Conservation (phyloP, 345 rosid genomes). For the Pistacia atlantica region DNA sequence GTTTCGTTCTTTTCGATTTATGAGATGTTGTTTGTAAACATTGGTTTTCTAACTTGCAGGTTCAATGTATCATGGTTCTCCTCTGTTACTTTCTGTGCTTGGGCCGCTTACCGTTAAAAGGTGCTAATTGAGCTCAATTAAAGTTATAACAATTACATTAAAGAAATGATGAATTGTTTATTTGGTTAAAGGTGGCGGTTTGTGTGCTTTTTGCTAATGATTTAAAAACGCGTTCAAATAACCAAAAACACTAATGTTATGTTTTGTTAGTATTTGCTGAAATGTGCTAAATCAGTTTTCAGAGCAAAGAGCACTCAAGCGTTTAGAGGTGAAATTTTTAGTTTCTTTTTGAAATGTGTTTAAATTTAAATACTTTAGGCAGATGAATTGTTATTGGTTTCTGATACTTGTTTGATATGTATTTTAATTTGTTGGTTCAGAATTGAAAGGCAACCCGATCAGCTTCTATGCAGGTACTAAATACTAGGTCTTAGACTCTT, state of each 20-base stretch:
- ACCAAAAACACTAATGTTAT: neutral
- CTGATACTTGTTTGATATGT: no score
- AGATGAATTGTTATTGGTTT: no score
- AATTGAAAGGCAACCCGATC: conserved; percentile 67
- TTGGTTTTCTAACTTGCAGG: conserved; percentile 39
- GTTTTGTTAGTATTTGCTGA: neutral
- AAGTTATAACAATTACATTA: neutral
- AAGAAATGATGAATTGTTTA: neutral
- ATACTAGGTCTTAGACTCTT: neutral
- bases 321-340: no score
- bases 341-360: neutral
- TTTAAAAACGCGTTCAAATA: neutral
- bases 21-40: neutral
- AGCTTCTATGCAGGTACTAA: conserved; percentile 69
- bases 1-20: neutral
- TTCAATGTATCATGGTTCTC: conserved; percentile 98
- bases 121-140: conserved; percentile 27
- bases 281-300: no score
- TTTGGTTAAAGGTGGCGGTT: neutral
- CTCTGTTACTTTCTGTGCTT: conserved; percentile 71
- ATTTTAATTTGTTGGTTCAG: conserved; percentile 42
- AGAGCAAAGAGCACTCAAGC: no score
- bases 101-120: conserved; percentile 83
- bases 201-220: no score
- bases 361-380: no score